These are phyloP conservation scores for Cyclocybe aegerita DNA, from an alignment of 768 basidiomycete species.

Conservation along the genomic window DNA sequence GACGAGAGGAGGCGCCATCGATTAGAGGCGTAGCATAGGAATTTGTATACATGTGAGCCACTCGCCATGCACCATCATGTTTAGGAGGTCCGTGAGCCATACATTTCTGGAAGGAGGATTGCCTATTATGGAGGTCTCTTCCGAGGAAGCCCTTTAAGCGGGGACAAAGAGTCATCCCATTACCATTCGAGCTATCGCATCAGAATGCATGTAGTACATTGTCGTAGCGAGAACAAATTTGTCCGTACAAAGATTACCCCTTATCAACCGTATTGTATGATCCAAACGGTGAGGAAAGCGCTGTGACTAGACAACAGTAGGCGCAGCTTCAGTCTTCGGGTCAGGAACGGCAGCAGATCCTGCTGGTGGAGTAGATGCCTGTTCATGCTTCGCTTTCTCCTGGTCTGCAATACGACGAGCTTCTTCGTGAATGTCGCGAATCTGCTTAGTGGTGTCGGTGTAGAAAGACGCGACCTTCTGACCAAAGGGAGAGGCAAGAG, in stretches of 20 bases:
- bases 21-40: no score
- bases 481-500: slow-evolving; percentile 74
- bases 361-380: slow-evolving; percentile 6
- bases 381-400: slow-evolving; percentile 40
- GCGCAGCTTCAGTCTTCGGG: slow-evolving; percentile 15
- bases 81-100: no score
- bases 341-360: slow-evolving; percentile 9
- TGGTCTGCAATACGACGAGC: slow-evolving; percentile 75
- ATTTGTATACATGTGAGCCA: no score
- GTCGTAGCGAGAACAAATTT: not conserved
- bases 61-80: no score
- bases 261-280: no score
- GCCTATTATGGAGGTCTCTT: no score
- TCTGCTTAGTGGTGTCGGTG: slow-evolving; percentile 85
- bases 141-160: no score
- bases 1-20: no score
- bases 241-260: not conserved
- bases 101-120: no score
- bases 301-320: slow-evolving; percentile 12
- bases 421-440: slow-evolving; percentile 91
- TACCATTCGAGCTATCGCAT: not conserved
- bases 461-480: slow-evolving; percentile 81
- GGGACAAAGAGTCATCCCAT: no score
- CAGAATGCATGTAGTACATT: not conserved
- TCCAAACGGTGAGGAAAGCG: not conserved